Conservation (phyloP, 2,329 filamentous ascomycete genomes). For the Pseudogymnoascus sp. region DNA sequence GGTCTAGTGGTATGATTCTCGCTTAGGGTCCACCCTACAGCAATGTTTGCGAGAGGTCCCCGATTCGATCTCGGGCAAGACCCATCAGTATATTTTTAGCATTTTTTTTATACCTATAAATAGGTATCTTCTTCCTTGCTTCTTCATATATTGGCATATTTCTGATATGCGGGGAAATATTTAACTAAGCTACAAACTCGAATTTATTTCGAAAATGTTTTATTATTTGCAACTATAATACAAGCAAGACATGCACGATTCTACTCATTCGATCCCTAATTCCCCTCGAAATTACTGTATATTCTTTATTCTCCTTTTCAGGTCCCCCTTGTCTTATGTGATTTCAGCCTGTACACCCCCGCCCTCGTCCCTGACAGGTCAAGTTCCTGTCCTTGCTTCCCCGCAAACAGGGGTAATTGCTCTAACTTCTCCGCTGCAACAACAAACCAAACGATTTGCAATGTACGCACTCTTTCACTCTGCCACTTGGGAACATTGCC, state of each 20-base stretch:
- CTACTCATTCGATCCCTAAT: not conserved
- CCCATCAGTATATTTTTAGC: not conserved
- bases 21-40: slow-evolving; percentile 10
- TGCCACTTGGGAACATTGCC: not conserved
- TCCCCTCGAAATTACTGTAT: not conserved
- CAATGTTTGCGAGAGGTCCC: slow-evolving; percentile 10
- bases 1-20: slow-evolving; percentile 12
- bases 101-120: not conserved
- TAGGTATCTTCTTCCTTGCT: too few species aligned
- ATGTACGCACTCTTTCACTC: not conserved
- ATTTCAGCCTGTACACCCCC: not conserved
- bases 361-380: not conserved
- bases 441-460: not conserved
- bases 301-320: not conserved
- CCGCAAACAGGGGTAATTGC: not conserved
- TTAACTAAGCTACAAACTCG: not conserved
- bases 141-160: not conserved
- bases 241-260: not conserved
- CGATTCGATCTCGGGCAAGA: slow-evolving; percentile 12
- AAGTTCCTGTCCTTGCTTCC: not conserved
- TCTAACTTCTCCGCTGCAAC: not conserved
- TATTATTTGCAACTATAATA: not conserved
- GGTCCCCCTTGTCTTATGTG: not conserved
- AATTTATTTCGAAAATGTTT: not conserved
- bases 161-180: not conserved